A percentile compares a stretch with the other conserved stretches of the same genome.
These are phyloP conservation scores for Themeda triandra DNA, from an alignment of 176 grass and related monocot genomes.

Conservation along the genomic window DNA sequence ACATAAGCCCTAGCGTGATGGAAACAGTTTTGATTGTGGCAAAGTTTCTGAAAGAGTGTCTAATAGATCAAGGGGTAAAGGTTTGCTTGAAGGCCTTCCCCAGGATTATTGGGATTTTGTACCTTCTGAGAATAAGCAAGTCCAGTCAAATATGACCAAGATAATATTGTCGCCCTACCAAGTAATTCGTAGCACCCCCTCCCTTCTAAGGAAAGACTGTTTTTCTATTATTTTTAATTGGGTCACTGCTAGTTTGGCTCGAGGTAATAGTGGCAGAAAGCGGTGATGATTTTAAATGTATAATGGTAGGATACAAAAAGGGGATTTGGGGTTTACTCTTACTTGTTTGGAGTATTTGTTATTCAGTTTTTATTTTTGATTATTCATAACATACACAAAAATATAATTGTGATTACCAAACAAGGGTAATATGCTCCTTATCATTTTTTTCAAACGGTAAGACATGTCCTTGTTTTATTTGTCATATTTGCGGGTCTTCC, in stretches of 20 bases:
- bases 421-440: background rate
- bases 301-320: background rate
- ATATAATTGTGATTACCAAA: background rate
- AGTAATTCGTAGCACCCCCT: slow-evolving; percentile 62
- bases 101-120: slow-evolving; percentile 89
- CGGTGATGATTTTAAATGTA: background rate
- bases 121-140: slow-evolving; percentile 55
- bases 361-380: background rate
- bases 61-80: slow-evolving; percentile 55
- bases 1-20: slow-evolving; percentile 30
- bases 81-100: slow-evolving; percentile 54
- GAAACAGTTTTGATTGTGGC: slow-evolving; percentile 64
- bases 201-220: background rate
- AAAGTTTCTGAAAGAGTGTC: slow-evolving; percentile 63
- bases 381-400: slow-evolving; percentile 20
- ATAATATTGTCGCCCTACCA: slow-evolving; percentile 77
- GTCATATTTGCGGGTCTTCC: slow-evolving; percentile 61
- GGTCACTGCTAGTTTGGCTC: slow-evolving; percentile 14
- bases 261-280: background rate
- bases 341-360: background rate
- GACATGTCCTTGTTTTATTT: slow-evolving; percentile 3
- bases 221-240: slow-evolving; percentile 7
- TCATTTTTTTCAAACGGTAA: background rate
- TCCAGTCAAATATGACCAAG: slow-evolving; percentile 42
- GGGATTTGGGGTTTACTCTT: background rate